These are phyloP conservation scores for Penicillium sp. DNA, from an alignment of 2,329 filamentous ascomycete genomes.

Conservation along the genomic window DNA sequence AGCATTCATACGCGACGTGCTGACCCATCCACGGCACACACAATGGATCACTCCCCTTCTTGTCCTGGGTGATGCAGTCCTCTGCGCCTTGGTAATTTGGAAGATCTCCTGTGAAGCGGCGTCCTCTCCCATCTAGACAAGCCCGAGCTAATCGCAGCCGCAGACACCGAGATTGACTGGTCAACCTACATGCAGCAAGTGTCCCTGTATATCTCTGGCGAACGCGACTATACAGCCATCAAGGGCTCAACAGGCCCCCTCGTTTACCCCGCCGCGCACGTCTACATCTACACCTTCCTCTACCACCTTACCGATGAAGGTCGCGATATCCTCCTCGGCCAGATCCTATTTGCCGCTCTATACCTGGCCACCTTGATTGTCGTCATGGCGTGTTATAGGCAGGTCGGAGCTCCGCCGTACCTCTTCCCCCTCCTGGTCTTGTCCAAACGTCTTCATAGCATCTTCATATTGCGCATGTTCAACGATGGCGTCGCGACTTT, in stretches of 20 bases:
- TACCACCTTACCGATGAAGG: slow-evolving; percentile 77
- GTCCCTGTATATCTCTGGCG: slow-evolving; percentile 72
- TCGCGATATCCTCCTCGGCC: slow-evolving; percentile 72
- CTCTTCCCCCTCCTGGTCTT: slow-evolving; percentile 80
- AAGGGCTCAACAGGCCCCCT: slow-evolving; percentile 86
- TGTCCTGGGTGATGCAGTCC: slow-evolving; percentile 65
- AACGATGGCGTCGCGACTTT: slow-evolving; percentile 90
- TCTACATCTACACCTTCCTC: slow-evolving; percentile 82
- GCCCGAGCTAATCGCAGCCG: slow-evolving; percentile 14
- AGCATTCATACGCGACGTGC: slow-evolving; percentile 38
- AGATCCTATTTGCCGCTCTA: slow-evolving; percentile 74
- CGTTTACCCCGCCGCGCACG: slow-evolving; percentile 91
- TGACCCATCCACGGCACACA: slow-evolving; percentile 55
- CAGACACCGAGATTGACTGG: slow-evolving; percentile 99
- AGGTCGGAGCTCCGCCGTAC: slow-evolving; percentile 65
- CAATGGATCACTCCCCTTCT: slow-evolving; percentile 66
- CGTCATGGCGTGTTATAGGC: slow-evolving; percentile 75
- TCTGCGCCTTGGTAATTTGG: slow-evolving; percentile 73
- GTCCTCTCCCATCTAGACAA: slow-evolving; percentile 5
- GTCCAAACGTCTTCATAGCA: slow-evolving; percentile 89
- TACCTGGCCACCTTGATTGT: slow-evolving; percentile 74
- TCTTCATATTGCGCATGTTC: slow-evolving; percentile 89
- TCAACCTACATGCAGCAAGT: slow-evolving; percentile 95
- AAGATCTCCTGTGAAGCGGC: slow-evolving; percentile 72
- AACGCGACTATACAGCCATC: slow-evolving; percentile 84